Evolutionary conservation across 192 early-diverging fungal genomes (phyloP), one percentile per base, ranked within the genome.

Genomic region (Funneliformis mosseae): DNA sequence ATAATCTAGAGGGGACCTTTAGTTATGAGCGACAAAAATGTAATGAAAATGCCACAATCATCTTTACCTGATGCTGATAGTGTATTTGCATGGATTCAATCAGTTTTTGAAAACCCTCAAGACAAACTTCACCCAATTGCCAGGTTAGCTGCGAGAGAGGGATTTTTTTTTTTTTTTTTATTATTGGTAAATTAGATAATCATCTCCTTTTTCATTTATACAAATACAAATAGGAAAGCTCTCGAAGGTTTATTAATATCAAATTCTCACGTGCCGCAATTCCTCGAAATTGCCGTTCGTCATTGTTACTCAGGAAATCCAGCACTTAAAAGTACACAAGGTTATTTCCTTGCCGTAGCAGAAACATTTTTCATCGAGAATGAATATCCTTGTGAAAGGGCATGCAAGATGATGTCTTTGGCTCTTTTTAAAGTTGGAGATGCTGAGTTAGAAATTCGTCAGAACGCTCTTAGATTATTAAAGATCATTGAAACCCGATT

Each of bases 361-460:
- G 90, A 95, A 48, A 90, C 94, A 38, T 86, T 95, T 18, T 85
- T 88, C 2, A 81, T 85, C 25, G 83, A 91, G 27, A 87, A 86
- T 41, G 85, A 87, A 25, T 94, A 92, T 60, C 93, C 94, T n/a
- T 94, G 89, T 60, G 80, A 88, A 25, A 84, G 90, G 38, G 85
- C 87, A 28, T 38, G 78, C 25, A 86, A 91, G 55, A 85, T 92
- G 60, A 81, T 94, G 69, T 85, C 87, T 72, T 82, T 95, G 12
- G 94, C 93, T 2, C 66, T 97, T n/a, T 95, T 92, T 81, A 96
- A 96, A 76, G 85, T 89, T 27, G 95, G 94, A 0, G 93, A 95
- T 84, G 81, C 88, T 1, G 92, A 91, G 62, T 88, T 91, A 46
- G 83, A 89, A 1, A 91, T 96, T 38, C 83, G 96, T 14, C 87